phyloP scores from a whole-genome alignment of 345 rosid genomes.

The Lumnitzera littorea region DNA sequence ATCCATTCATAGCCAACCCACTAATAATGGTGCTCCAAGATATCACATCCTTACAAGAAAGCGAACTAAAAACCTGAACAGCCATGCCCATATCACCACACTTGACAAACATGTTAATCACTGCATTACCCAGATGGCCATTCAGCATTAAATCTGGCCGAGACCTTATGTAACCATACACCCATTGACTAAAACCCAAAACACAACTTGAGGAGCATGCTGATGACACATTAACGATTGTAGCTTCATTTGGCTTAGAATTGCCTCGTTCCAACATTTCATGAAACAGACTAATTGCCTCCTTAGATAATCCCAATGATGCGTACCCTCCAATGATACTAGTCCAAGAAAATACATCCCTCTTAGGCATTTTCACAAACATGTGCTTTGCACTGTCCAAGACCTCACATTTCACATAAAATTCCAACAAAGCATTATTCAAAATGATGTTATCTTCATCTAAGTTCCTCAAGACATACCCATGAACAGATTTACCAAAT shows the following conservation, averaged over 20 bases:
- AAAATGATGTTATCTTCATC: constrained; percentile 8
- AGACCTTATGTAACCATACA: constrained; percentile 10
- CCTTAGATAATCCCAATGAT: constrained; percentile 9
- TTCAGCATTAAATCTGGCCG: constrained; percentile 1
- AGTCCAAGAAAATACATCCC: constrained; percentile 26
- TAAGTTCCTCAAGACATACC: constrained; percentile 15
- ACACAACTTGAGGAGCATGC: constrained; percentile 17
- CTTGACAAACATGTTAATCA: constrained; percentile 25
- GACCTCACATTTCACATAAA: constrained; percentile 17
- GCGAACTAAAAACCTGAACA: constrained; percentile 10
- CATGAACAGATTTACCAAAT: constrained; percentile 14
- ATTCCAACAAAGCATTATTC: constrained; percentile 18
- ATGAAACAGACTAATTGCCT: constrained; percentile 13
- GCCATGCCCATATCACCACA: constrained; percentile 21
- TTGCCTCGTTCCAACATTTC: constrained; percentile 14
- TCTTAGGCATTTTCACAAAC: constrained; percentile 21
- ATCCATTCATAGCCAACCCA: constrained; percentile 26
- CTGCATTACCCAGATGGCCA: constrained; percentile 16
- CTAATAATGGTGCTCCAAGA: constrained; percentile 22
- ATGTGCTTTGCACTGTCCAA: constrained; percentile 6
- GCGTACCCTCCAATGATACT: constrained; percentile 21
- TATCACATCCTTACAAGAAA: constrained; percentile 14
- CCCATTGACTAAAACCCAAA: constrained; percentile 10
- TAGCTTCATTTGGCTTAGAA: constrained; percentile 22
- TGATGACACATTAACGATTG: constrained; percentile 11